phyloP scores from a whole-genome alignment of 768 basidiomycete genomes.

The Panaeolus cyanescens region DNA sequence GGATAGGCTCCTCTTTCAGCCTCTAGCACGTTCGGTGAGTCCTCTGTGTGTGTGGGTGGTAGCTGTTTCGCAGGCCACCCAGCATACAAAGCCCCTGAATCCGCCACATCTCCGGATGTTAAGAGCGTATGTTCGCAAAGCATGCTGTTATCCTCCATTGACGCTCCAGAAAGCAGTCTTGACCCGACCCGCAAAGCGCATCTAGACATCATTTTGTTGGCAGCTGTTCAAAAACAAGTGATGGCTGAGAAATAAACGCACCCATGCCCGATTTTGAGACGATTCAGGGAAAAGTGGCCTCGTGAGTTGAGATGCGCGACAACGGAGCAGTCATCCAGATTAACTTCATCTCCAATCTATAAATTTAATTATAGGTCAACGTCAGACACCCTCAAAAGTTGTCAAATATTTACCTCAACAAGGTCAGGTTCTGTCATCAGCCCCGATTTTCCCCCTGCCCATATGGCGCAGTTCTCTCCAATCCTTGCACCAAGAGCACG shows the following conservation, averaged over 20 bases:
- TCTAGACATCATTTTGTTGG: conserved; percentile 17
- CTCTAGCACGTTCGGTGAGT: not conserved
- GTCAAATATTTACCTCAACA: conserved; percentile 31
- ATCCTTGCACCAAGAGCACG: conserved; percentile 46
- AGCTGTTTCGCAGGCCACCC: conserved; percentile 45
- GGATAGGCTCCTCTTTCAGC: not conserved
- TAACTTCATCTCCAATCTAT: conserved; percentile 45
- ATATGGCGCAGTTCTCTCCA: conserved; percentile 42
- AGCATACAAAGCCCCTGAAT: conserved; percentile 37
- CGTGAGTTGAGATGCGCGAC: conserved; percentile 51
- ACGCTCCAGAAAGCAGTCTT: conserved; percentile 48
- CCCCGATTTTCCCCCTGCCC: conserved; percentile 39
- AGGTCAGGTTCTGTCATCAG: conserved; percentile 52
- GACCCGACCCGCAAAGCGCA: conserved; percentile 48
- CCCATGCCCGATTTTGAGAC: conserved; percentile 41
- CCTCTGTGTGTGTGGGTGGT: conserved; percentile 11
- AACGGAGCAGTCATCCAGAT: conserved; percentile 46
- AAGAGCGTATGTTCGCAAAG: conserved; percentile 49
- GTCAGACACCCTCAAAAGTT: not conserved
- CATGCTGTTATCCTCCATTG: conserved; percentile 52
- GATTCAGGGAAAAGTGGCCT: conserved; percentile 45
- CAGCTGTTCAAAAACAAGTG: not conserved
- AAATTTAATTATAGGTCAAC: not conserved
- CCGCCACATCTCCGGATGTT: conserved; percentile 48
- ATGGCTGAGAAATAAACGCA: conserved; percentile 11